These are phyloP conservation scores for Pharnaceum exiguum DNA, from an alignment of 148 eudicot species.

Conservation along the genomic window DNA sequence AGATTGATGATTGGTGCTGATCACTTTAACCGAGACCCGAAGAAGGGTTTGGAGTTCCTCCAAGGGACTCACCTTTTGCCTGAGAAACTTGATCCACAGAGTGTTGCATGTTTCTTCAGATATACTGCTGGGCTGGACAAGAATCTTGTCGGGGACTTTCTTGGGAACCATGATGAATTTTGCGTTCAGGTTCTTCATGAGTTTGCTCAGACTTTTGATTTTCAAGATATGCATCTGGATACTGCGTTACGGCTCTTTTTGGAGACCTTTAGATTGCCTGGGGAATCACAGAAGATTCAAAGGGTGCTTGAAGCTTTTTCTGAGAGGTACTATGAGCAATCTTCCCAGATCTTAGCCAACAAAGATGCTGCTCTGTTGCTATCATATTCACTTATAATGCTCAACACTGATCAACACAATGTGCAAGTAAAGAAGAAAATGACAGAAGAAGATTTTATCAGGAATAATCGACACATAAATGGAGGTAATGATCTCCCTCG, in stretches of 20 bases:
- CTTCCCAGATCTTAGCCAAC: slow-evolving; percentile 67
- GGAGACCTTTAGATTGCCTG: slow-evolving; percentile 35
- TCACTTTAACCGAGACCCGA: slow-evolving; percentile 88
- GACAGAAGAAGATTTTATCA: slow-evolving; percentile 91
- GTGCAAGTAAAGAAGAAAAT: slow-evolving; percentile 93
- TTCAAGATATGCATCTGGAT: slow-evolving; percentile 34
- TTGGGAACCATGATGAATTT: slow-evolving; percentile 92
- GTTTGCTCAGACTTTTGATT: slow-evolving; percentile 69
- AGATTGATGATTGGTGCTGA: slow-evolving; percentile 89
- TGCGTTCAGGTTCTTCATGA: slow-evolving; percentile 92
- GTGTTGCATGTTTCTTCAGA: slow-evolving; percentile 93
- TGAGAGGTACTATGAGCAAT: slow-evolving; percentile 85
- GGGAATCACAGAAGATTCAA: slow-evolving; percentile 80
- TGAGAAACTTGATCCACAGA: slow-evolving; percentile 75
- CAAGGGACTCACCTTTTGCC: slow-evolving; percentile 83
- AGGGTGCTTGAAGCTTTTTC: slow-evolving; percentile 94
- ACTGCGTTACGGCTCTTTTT: slow-evolving; percentile 34
- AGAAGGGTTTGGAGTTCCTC: slow-evolving; percentile 88
- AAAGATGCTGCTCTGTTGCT: slow-evolving; percentile 91
- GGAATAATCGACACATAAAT: slow-evolving; percentile 78
- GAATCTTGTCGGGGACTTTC: slow-evolving; percentile 85
- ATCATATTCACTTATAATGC: slow-evolving; percentile 82
- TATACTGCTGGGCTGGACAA: slow-evolving; percentile 90
- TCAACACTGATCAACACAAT: slow-evolving; percentile 93
- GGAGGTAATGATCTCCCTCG: slow-evolving; percentile 94